Percentiles rank a stretch among this genome's conserved stretches.
Evolutionary conservation across 2,329 filamentous ascomycete species (phyloP).

Genomic region (Fusarium nodosum): DNA sequence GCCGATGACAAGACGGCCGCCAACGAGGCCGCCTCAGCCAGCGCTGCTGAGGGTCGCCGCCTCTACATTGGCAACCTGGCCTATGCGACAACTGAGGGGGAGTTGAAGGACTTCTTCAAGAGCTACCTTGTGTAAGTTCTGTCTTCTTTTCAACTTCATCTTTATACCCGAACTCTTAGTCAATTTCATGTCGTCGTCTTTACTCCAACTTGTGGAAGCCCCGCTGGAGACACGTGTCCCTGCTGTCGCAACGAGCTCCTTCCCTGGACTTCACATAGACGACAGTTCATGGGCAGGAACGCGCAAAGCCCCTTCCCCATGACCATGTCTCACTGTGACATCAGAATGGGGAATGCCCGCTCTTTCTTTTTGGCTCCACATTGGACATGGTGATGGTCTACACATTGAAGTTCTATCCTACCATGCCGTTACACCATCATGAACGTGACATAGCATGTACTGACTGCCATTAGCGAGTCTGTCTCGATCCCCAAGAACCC

Average conservation of each 20-base stretch:
- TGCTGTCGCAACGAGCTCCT: constrained; percentile 29
- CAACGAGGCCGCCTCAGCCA: constrained; percentile 93
- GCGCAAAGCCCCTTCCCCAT: constrained; percentile 20
- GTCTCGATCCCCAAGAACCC: constrained; percentile 99
- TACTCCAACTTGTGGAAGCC: constrained; percentile 5
- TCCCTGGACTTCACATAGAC: constrained; percentile 21
- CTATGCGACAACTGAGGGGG: constrained; percentile 99
- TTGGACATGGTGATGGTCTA: neutral
- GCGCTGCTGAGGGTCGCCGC: constrained; percentile 97
- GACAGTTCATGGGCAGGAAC: constrained; percentile 27
- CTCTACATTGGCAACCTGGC: constrained; percentile 99
- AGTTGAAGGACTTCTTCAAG: constrained; percentile 99
- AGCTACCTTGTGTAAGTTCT: constrained; percentile 95
- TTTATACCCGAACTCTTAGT: neutral
- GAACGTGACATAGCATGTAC: constrained; percentile 43
- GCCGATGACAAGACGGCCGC: constrained; percentile 71
- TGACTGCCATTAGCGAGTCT: constrained; percentile 78
- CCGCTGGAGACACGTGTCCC: constrained; percentile 48
- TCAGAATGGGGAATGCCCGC: neutral
- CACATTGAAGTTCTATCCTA: neutral
- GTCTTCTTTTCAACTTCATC: constrained; percentile 12
- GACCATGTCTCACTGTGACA: constrained; percentile 1
- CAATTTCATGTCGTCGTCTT: constrained; percentile 8
- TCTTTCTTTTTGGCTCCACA: neutral
- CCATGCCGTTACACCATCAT: constrained; percentile 2